phyloP scores from a whole-genome alignment of 441 rosid genomes.

The Cnidoscolus chayamansa region DNA sequence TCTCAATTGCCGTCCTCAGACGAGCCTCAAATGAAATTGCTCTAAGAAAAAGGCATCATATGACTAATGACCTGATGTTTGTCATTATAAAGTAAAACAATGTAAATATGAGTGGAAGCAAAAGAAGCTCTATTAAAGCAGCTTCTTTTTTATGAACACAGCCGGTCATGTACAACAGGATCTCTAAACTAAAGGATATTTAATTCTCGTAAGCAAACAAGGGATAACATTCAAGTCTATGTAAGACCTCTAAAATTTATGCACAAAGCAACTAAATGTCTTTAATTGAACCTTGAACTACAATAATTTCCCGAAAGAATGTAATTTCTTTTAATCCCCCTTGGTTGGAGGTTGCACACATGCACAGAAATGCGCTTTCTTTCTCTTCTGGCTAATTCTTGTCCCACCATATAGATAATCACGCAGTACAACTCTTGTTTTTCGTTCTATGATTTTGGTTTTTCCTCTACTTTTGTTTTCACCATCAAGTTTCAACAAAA shows the following conservation, averaged over 20 bases:
- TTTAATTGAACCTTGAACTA: slow-evolving; percentile 15
- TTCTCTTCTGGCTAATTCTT: slow-evolving; percentile 45
- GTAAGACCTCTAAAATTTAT: slow-evolving; percentile 27
- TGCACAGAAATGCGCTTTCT: slow-evolving; percentile 64
- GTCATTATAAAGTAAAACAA: too few species aligned
- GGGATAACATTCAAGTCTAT: slow-evolving; percentile 9
- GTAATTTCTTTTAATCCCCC: slow-evolving; percentile 40
- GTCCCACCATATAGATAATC: slow-evolving; percentile 75
- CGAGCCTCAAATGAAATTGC: too few species aligned
- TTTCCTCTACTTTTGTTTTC: slow-evolving; percentile 53
- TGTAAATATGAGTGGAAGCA: neutral
- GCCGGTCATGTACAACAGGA: slow-evolving; percentile 36
- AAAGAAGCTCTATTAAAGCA: slow-evolving; percentile 22
- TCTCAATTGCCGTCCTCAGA: too few species aligned
- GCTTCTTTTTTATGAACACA: slow-evolving; percentile 13
- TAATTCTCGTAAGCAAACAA: slow-evolving; percentile 21
- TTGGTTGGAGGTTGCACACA: slow-evolving; percentile 68
- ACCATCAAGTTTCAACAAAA: slow-evolving; percentile 64
- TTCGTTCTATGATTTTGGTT: slow-evolving; percentile 43
- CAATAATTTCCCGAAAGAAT: slow-evolving; percentile 19
- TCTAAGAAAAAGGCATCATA: too few species aligned
- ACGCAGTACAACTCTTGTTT: slow-evolving; percentile 61
- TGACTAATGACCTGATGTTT: too few species aligned
- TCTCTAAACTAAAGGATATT: slow-evolving; percentile 27
- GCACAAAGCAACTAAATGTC: slow-evolving; percentile 29